These are phyloP conservation scores for Phyllosticta ampelicida DNA, from an alignment of 2,329 filamentous ascomycete genomes.

Conservation along the genomic window DNA sequence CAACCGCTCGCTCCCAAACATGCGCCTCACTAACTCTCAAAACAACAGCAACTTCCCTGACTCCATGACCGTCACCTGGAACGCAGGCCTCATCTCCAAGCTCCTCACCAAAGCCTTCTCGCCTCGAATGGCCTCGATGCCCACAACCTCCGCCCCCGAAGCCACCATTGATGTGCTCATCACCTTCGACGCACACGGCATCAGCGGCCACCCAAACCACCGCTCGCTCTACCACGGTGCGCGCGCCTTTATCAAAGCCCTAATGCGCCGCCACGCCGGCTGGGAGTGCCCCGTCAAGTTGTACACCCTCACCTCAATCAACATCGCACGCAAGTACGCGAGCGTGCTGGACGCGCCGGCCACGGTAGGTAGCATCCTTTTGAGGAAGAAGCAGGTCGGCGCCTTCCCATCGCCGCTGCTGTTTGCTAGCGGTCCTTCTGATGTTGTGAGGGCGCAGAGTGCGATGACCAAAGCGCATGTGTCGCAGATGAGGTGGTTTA, in stretches of 20 bases:
- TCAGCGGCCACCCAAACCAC: slow-evolving; percentile 90
- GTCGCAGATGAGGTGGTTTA: slow-evolving; percentile 98
- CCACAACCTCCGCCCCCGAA: slow-evolving; percentile 34
- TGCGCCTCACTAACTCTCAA: slow-evolving; percentile 11
- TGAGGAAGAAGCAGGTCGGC: slow-evolving; percentile 42
- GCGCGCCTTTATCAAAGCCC: slow-evolving; percentile 54
- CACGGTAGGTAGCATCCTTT: slow-evolving; percentile 51
- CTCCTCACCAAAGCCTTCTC: slow-evolving; percentile 66
- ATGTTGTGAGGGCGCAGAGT: slow-evolving; percentile 58
- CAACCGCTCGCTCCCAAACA: slow-evolving; percentile 4
- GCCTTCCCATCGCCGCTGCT: slow-evolving; percentile 48
- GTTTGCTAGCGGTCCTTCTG: slow-evolving; percentile 56
- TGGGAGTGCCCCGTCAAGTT: slow-evolving; percentile 67
- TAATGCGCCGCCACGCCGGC: slow-evolving; percentile 54
- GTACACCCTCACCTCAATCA: slow-evolving; percentile 71
- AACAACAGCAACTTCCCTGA: slow-evolving; percentile 61
- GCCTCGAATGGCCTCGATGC: slow-evolving; percentile 44
- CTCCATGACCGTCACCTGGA: slow-evolving; percentile 75
- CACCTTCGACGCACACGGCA: slow-evolving; percentile 75
- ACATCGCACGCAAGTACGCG: slow-evolving; percentile 68
- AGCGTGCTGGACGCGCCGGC: slow-evolving; percentile 64
- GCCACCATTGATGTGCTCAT: slow-evolving; percentile 68
- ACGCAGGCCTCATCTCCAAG: slow-evolving; percentile 55
- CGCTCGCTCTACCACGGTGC: slow-evolving; percentile 79
- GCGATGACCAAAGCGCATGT: slow-evolving; percentile 86